These are phyloP conservation scores for Globisporangium spiculum DNA, from an alignment of 352 stramenopile species.

Conservation along the genomic window DNA sequence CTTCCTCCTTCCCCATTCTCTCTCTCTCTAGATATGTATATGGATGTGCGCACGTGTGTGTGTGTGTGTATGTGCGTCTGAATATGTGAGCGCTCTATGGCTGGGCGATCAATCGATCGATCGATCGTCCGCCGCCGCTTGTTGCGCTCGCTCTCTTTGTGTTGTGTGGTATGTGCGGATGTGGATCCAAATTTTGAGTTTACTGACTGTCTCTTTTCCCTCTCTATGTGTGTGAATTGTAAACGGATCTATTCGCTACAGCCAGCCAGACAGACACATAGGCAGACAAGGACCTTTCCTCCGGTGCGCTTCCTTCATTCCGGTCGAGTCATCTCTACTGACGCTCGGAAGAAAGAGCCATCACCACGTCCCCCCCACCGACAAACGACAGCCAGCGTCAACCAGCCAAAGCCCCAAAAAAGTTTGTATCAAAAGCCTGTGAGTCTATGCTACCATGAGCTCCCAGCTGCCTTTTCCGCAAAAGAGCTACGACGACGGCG, in stretches of 20 bases:
- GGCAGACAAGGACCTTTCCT: neutral
- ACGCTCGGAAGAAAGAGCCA: too few relatives aligned
- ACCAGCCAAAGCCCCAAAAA: neutral
- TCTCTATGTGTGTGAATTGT: neutral
- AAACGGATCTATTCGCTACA: neutral
- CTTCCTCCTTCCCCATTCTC: neutral
- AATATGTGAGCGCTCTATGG: neutral
- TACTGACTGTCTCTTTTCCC: neutral
- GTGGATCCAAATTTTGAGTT: neutral
- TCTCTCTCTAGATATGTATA: neutral
- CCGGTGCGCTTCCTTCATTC: neutral
- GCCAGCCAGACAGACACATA: neutral
- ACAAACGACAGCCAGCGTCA: neutral
- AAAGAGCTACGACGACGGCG: conserved; percentile 29
- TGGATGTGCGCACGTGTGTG: neutral
- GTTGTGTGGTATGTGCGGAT: neutral
- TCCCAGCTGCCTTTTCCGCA: conserved; percentile 8
- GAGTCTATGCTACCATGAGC: conserved; percentile 18
- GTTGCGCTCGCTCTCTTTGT: neutral
- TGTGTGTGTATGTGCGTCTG: neutral
- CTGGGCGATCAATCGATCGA: neutral
- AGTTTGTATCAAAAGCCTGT: neutral
- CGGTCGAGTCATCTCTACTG: neutral
- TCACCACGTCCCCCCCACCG: neutral
- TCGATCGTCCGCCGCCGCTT: neutral